Evolutionary conservation across 2,329 filamentous ascomycete genomes (phyloP).

Genomic region (Verticillium zaregamsianum): DNA sequence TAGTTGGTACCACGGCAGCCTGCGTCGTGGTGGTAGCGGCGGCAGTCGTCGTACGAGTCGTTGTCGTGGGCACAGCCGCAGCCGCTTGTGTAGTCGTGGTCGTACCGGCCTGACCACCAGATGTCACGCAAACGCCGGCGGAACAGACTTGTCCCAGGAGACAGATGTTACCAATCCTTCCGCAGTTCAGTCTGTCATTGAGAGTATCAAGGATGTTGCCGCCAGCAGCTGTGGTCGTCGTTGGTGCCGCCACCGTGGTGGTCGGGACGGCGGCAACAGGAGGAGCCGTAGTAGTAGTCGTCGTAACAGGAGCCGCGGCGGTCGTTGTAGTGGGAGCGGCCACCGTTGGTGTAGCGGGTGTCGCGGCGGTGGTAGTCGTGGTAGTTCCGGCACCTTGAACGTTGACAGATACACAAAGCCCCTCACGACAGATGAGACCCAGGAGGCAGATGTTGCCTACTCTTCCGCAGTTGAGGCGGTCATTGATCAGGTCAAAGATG

Average conservation of each 20-base stretch:
- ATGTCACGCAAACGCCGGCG: background rate
- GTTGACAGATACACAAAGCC: background rate
- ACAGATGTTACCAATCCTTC: conserved; percentile 1
- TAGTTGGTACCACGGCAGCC: too few species aligned
- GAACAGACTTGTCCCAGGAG: background rate
- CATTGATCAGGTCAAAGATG: background rate
- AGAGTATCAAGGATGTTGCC: background rate
- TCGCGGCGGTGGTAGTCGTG: background rate
- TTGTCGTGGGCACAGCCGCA: too few species aligned
- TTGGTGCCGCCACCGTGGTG: background rate
- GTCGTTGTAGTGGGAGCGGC: background rate
- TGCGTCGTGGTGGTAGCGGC: too few species aligned
- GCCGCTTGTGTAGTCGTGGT: background rate
- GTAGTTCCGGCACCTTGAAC: background rate
- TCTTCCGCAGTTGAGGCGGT: background rate
- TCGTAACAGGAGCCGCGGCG: background rate
- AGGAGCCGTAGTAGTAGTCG: background rate
- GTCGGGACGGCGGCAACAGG: background rate
- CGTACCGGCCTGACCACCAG: background rate
- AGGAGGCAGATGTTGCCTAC: background rate
- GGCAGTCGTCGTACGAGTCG: too few species aligned
- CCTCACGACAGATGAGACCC: background rate
- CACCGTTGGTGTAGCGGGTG: background rate
- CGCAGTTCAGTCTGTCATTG: conserved; percentile 1
- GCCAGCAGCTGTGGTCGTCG: background rate